Conservation (phyloP, 495 filamentous ascomycete species). For the Hyaloscypha finlandica region DNA sequence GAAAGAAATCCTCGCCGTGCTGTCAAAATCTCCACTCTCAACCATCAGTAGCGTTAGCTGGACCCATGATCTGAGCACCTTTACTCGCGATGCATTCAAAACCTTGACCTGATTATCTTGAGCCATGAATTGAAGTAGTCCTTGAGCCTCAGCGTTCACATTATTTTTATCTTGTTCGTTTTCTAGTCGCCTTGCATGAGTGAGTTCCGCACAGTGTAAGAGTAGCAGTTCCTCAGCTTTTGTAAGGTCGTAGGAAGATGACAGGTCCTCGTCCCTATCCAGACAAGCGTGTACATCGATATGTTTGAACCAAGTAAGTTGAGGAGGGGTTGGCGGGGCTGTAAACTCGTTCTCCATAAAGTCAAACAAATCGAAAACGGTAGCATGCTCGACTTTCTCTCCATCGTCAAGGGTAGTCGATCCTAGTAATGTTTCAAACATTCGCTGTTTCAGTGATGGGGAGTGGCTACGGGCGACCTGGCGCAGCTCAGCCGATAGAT, state of each 20-base stretch:
- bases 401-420: conserved; percentile 64
- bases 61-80: conserved; percentile 75
- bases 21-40: conserved; percentile 72
- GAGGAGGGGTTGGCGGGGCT: conserved; percentile 46
- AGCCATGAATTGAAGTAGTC: conserved; percentile 55
- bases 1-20: conserved; percentile 66
- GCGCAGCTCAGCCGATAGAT: conserved; percentile 80
- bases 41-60: conserved; percentile 79
- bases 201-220: conserved; percentile 56
- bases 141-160: conserved; percentile 58
- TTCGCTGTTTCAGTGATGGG: conserved; percentile 73
- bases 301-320: conserved; percentile 56
- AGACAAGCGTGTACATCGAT: conserved; percentile 63
- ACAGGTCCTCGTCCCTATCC: conserved; percentile 49
- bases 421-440: conserved; percentile 78
- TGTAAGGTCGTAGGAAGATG: conserved; percentile 56
- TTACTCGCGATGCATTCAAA: conserved; percentile 58
- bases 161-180: conserved; percentile 57
- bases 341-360: conserved; percentile 73
- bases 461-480: conserved; percentile 67
- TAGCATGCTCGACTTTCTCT: conserved; percentile 62
- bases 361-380: conserved; percentile 91
- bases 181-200: conserved; percentile 49
- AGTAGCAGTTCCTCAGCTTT: conserved; percentile 65
- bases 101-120: conserved; percentile 65